A percentile compares a stretch with the other conserved stretches of the same genome.
Conservation (phyloP, 805 yeast species). For the Nakazawaea sp. region DNA sequence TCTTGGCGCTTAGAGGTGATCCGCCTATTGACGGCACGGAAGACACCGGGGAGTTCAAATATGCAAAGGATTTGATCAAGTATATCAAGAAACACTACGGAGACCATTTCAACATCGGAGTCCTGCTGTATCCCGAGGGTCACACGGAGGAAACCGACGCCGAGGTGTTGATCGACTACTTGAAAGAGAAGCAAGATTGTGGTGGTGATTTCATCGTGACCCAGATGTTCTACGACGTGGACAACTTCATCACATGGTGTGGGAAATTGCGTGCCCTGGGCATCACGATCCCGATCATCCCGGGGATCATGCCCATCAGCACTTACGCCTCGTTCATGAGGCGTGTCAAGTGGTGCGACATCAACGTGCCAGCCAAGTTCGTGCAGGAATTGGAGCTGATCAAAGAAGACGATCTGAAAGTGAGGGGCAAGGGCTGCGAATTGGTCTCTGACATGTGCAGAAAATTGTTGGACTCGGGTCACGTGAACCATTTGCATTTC, state of each 20-base stretch:
- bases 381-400: conserved; percentile 66
- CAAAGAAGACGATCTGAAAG: conserved; percentile 84
- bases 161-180: conserved; percentile 44
- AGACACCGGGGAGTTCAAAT: conserved; percentile 76
- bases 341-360: conserved; percentile 92
- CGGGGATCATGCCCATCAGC: conserved; percentile 99
- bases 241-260: conserved; percentile 81
- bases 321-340: conserved; percentile 89
- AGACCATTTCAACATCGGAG: conserved; percentile 87
- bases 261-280: conserved; percentile 61
- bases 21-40: conserved; percentile 76
- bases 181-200: conserved; percentile 86
- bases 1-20: conserved; percentile 91
- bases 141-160: conserved; percentile 78
- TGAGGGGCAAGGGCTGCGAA: conserved; percentile 79
- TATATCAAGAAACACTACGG: conserved; percentile 78
- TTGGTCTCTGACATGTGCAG: conserved; percentile 80
- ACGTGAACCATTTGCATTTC: conserved; percentile 82
- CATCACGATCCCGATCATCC: conserved; percentile 80
- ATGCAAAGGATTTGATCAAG: conserved; percentile 79
- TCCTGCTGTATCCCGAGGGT: conserved; percentile 97
- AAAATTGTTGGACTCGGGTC: conserved; percentile 61
- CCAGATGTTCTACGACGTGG: conserved; percentile 98
- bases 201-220: conserved; percentile 94
- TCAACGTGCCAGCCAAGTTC: conserved; percentile 71